Percentiles rank a stretch among this genome's conserved stretches.
phyloP scores from a whole-genome alignment of 345 rosid species.

The Tarenaya hassleriana region DNA sequence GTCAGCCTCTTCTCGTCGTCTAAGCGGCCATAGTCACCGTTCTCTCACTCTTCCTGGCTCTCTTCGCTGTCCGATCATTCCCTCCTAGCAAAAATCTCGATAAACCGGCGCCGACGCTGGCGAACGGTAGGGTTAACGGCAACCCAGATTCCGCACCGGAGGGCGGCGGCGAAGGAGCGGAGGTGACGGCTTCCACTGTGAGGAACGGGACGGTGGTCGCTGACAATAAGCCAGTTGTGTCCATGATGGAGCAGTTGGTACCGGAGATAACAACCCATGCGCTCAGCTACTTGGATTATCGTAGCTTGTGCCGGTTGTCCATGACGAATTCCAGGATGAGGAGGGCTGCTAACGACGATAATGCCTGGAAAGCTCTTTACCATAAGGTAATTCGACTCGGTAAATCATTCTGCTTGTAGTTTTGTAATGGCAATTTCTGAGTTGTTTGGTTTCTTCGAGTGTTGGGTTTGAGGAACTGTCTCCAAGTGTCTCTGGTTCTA shows the following conservation, averaged over 20 bases:
- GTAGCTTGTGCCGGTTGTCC: slow-evolving; percentile 85
- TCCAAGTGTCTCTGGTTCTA: no score
- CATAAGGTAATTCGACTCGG: slow-evolving; percentile 51
- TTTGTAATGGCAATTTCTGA: no score
- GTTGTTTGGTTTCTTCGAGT: slow-evolving; percentile 10
- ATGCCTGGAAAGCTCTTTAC: slow-evolving; percentile 96
- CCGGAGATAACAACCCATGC: slow-evolving; percentile 98
- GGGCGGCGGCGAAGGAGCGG: slow-evolving; percentile 23
- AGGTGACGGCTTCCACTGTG: slow-evolving; percentile 17
- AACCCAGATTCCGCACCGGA: slow-evolving; percentile 17
- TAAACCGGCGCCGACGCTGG: slow-evolving; percentile 19
- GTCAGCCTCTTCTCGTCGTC: slow-evolving; percentile 23
- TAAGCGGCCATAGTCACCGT: slow-evolving; percentile 44
- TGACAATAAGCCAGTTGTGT: slow-evolving; percentile 58
- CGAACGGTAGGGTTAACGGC: slow-evolving; percentile 29
- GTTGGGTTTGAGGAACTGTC: background rate
- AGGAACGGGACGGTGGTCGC: slow-evolving; percentile 17
- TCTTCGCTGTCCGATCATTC: slow-evolving; percentile 39
- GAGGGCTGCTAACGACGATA: slow-evolving; percentile 96
- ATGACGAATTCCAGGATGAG: slow-evolving; percentile 99
- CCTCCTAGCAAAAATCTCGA: slow-evolving; percentile 24
- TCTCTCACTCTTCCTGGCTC: slow-evolving; percentile 35
- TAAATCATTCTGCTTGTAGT: background rate
- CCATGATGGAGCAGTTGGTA: slow-evolving; percentile 99
- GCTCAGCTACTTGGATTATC: slow-evolving; percentile 94